Conservation (phyloP, 225 moss, liverwort and hornwort genomes). For the Anthoceros angustus region DNA sequence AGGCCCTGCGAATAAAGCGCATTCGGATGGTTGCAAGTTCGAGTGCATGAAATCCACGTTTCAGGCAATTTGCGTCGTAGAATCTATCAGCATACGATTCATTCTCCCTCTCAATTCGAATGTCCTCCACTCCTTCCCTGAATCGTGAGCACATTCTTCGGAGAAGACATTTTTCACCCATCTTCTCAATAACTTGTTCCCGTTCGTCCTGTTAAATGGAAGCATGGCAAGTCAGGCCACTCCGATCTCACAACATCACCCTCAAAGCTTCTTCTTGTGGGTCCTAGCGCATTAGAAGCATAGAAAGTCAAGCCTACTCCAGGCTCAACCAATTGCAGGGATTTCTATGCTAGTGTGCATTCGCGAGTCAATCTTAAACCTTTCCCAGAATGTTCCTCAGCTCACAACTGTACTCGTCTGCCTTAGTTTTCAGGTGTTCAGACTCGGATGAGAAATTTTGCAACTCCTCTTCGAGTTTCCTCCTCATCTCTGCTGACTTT, state of each 20-base stretch:
- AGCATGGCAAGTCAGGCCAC: background rate
- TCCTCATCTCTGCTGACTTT: conserved; percentile 46
- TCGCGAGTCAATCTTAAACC: conserved; percentile 19
- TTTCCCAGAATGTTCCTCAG: conserved; percentile 46
- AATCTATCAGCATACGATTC: conserved; percentile 38
- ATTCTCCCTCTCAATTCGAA: conserved; percentile 50
- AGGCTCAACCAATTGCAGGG: background rate
- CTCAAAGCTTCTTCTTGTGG: background rate
- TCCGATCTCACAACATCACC: background rate
- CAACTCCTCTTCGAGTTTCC: conserved; percentile 56
- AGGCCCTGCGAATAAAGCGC: conserved; percentile 27
- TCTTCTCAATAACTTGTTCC: conserved; percentile 50
- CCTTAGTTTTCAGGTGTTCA: conserved; percentile 53
- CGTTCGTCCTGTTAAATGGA: conserved; percentile 53
- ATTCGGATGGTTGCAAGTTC: conserved; percentile 31
- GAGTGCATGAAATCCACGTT: conserved; percentile 37
- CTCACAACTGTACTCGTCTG: conserved; percentile 75
- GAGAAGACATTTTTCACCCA: conserved; percentile 50
- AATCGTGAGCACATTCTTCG: conserved; percentile 58
- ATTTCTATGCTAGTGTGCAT: background rate
- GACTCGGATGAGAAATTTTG: conserved; percentile 60
- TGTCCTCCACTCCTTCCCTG: conserved; percentile 56
- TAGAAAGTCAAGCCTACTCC: background rate
- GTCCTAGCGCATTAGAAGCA: background rate
- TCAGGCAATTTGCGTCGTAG: conserved; percentile 23